These are phyloP conservation scores for Astrothelium subdiscretum DNA, from an alignment of 495 filamentous ascomycete genomes.

Conservation along the genomic window DNA sequence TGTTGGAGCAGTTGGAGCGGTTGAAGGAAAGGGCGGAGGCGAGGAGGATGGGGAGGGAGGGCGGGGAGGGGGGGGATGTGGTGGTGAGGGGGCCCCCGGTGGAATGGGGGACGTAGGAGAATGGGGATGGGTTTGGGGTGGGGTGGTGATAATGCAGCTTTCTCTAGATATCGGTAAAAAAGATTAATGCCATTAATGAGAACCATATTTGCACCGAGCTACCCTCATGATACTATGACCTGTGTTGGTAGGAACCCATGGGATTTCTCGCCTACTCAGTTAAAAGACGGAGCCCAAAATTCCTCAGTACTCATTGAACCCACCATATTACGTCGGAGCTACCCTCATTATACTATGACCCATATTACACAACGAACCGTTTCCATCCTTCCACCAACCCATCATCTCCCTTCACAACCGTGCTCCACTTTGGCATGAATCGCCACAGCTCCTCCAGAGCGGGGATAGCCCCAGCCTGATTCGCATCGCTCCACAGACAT, in stretches of 20 bases:
- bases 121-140: not conserved
- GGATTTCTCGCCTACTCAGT: not conserved
- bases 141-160: not conserved
- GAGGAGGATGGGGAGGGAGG: not conserved
- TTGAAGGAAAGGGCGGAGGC: not conserved
- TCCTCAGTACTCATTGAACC: too few relatives aligned
- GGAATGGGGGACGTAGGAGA: not conserved
- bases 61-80: not conserved
- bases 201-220: not conserved
- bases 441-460: slow-evolving; percentile 71
- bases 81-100: not conserved
- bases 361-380: slow-evolving; percentile 37
- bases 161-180: not conserved
- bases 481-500: slow-evolving; percentile 85
- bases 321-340: too few relatives aligned
- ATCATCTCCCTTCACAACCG: slow-evolving; percentile 59
- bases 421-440: slow-evolving; percentile 70
- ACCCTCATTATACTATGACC: too few relatives aligned
- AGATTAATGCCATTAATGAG: not conserved
- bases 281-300: too few relatives aligned
- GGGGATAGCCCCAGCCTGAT: slow-evolving; percentile 58
- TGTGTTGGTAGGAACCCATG: not conserved
- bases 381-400: slow-evolving; percentile 70
- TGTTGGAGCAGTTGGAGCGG: not conserved
- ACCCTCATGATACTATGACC: not conserved